Conservation (phyloP, 1,284 basidiomycete species). For the Hortiboletus rubellus region DNA sequence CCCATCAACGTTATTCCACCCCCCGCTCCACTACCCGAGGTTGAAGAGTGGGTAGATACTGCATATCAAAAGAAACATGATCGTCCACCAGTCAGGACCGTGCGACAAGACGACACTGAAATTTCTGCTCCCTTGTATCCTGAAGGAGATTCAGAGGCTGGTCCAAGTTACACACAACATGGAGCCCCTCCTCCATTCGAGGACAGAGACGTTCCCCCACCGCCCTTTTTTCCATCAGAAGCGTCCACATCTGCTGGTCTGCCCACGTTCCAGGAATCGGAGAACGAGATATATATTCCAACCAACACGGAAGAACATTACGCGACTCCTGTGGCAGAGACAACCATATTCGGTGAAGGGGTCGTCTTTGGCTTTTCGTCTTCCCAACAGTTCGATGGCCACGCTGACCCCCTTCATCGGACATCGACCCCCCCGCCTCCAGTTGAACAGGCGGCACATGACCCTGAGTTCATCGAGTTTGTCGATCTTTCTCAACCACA, state of each 20-base stretch:
- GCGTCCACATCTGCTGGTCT: conserved; percentile 60
- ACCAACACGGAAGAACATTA: conserved; percentile 43
- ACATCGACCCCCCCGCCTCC: conserved; percentile 65
- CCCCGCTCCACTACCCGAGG: conserved; percentile 70
- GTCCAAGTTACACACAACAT: conserved; percentile 61
- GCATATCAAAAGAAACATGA: conserved; percentile 86
- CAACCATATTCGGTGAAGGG: conserved; percentile 66
- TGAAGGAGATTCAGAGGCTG: conserved; percentile 54
- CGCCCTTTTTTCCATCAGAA: conserved; percentile 67
- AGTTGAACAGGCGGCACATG: conserved; percentile 66
- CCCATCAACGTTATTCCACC: conserved; percentile 71
- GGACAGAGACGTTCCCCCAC: conserved; percentile 71
- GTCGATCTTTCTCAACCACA: conserved; percentile 56
- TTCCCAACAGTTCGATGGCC: conserved; percentile 75
- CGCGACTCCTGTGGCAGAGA: conserved; percentile 36
- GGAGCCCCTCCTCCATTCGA: conserved; percentile 80
- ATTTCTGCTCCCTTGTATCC: conserved; percentile 60
- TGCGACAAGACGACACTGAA: conserved; percentile 65
- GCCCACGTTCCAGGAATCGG: conserved; percentile 78
- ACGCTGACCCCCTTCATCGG: conserved; percentile 61
- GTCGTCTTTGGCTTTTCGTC: conserved; percentile 66
- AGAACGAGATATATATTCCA: conserved; percentile 65
- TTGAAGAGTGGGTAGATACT: conserved; percentile 63
- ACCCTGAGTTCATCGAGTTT: conserved; percentile 65
- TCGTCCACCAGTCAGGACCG: conserved; percentile 66